phyloP scores from a whole-genome alignment of 129 eudicot species.

The Escallonia herrerae region DNA sequence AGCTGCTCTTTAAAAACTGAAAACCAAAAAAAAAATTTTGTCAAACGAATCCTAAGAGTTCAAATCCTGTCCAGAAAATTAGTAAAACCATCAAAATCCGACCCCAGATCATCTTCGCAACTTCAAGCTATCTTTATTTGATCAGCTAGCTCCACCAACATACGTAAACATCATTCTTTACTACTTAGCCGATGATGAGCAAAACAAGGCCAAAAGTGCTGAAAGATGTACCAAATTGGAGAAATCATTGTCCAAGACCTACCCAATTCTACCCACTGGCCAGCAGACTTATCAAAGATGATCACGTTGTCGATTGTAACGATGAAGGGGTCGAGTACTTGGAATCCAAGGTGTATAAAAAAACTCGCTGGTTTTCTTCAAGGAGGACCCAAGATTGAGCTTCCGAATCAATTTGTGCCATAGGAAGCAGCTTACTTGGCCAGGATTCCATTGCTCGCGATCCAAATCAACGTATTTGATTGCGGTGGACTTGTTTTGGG shows the following conservation, averaged over 20 bases:
- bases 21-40: too few relatives aligned
- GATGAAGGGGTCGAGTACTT: slow-evolving; percentile 14
- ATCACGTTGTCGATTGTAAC: slow-evolving; percentile 12
- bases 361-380: slow-evolving; percentile 2
- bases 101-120: slow-evolving; percentile 10
- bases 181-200: not conserved
- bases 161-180: slow-evolving; percentile 6
- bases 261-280: slow-evolving; percentile 14
- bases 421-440: not conserved
- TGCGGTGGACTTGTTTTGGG: slow-evolving; percentile 30
- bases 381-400: not conserved
- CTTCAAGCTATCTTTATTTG: slow-evolving; percentile 12
- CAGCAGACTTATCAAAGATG: slow-evolving; percentile 14
- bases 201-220: too few relatives aligned
- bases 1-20: too few relatives aligned
- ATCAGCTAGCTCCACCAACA: slow-evolving; percentile 9
- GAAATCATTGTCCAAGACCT: slow-evolving; percentile 9
- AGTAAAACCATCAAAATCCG: slow-evolving; percentile 18
- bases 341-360: slow-evolving; percentile 5
- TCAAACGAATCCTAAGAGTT: too few relatives aligned
- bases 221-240: not conserved
- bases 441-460: not conserved
- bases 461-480: slow-evolving; percentile 22
- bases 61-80: slow-evolving; percentile 5
- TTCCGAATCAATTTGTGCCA: not conserved